Percentiles rank a stretch among this genome's conserved stretches.
Conservation (phyloP, 2,329 filamentous ascomycete species). For the Arthrobotrys sphaeroides region DNA sequence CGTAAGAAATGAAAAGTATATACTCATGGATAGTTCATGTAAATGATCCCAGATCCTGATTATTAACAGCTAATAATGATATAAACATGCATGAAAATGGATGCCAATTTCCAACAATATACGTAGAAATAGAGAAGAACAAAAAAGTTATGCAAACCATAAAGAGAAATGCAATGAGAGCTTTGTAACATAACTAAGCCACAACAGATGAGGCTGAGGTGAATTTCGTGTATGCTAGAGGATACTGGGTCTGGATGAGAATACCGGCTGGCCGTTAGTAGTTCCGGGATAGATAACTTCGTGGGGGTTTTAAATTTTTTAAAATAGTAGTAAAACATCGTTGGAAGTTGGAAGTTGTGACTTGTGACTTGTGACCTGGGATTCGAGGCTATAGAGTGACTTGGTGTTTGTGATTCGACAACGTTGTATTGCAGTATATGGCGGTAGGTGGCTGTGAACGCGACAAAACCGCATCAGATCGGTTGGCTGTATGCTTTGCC, state of each 20-base stretch:
- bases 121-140: no score
- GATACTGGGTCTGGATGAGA: background rate
- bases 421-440: no score
- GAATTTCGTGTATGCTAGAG: background rate
- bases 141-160: background rate
- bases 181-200: constrained; percentile 1
- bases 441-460: constrained; percentile 7
- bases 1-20: constrained; percentile 8
- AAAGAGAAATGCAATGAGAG: background rate
- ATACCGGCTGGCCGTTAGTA: background rate
- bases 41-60: constrained; percentile 48
- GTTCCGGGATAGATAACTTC: constrained; percentile 16
- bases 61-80: constrained; percentile 21
- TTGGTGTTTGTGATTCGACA: no score
- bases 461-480: background rate
- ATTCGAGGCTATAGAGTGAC: no score
- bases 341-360: constrained; percentile 29
- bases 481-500: background rate
- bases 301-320: constrained; percentile 21
- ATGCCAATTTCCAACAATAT: constrained; percentile 12
- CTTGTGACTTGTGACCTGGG: background rate
- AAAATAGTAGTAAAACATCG: constrained; percentile 37
- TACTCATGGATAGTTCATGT: constrained; percentile 26
- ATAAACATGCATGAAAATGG: constrained; percentile 15
- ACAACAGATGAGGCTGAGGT: background rate